phyloP scores from a whole-genome alignment of 1,139 yeast species.

The Pichia sp. region DNA sequence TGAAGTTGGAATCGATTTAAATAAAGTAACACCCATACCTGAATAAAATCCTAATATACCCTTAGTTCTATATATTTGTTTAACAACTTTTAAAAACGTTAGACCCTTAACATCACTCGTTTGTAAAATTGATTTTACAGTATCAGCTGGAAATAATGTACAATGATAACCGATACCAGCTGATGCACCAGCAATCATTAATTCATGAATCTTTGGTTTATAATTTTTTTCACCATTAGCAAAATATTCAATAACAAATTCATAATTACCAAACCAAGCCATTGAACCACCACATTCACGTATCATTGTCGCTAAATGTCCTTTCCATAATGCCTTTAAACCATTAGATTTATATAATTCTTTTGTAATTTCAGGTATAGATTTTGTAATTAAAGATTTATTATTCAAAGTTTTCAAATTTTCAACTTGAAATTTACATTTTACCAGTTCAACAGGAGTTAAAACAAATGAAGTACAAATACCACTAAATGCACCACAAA shows the following conservation, averaged over 20 bases:
- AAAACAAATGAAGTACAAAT: conserved; percentile 74
- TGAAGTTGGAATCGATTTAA: conserved; percentile 84
- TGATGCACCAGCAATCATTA: conserved; percentile 71
- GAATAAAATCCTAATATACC: conserved; percentile 69
- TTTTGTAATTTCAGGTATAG: conserved; percentile 33
- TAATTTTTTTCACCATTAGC: conserved; percentile 21
- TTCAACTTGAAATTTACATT: conserved; percentile 84
- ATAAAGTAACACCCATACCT: conserved; percentile 78
- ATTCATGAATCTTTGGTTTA: conserved; percentile 42
- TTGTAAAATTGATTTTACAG: conserved; percentile 83
- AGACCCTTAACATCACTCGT: conserved; percentile 34
- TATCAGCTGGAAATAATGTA: conserved; percentile 83
- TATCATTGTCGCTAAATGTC: conserved; percentile 75
- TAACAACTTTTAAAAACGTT: conserved; percentile 32
- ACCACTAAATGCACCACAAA: conserved; percentile 80
- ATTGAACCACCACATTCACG: conserved; percentile 90
- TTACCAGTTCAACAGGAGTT: conserved; percentile 85
- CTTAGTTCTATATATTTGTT: conserved; percentile 37
- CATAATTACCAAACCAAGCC: conserved; percentile 91
- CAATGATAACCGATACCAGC: conserved; percentile 83
- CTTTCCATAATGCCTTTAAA: conserved; percentile 67
- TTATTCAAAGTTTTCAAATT: conserved; percentile 32
- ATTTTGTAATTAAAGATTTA: conserved; percentile 9
- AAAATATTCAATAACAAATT: conserved; percentile 42
- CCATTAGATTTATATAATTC: conserved; percentile 49